phyloP scores from a whole-genome alignment of 1,284 basidiomycete species.

The Meira miltonrushii region DNA sequence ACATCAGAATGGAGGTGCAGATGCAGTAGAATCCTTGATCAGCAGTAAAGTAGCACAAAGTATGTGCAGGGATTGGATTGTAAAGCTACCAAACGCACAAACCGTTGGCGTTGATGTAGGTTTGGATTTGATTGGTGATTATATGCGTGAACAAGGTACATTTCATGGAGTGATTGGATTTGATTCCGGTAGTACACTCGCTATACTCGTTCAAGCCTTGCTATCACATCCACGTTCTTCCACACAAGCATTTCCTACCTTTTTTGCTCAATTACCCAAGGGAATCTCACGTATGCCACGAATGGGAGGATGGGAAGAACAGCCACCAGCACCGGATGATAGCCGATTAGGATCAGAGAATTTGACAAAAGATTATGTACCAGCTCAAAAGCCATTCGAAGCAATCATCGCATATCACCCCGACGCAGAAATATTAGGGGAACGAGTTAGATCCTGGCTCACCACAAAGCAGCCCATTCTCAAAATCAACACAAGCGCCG shows the following conservation, averaged over 20 bases:
- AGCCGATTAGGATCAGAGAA: slow-evolving; percentile 5
- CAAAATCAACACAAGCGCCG: neutral
- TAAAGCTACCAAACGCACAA: neutral
- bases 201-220: slow-evolving; percentile 1
- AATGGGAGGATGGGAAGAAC: slow-evolving; percentile 10
- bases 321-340: slow-evolving; percentile 6
- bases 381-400: slow-evolving; percentile 9
- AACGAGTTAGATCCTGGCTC: neutral
- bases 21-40: neutral
- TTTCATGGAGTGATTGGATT: slow-evolving; percentile 7
- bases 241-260: slow-evolving; percentile 1
- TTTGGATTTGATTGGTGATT: slow-evolving; percentile 2
- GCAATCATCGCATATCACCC: neutral
- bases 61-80: slow-evolving; percentile 4
- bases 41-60: slow-evolving; percentile 1
- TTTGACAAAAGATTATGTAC: slow-evolving; percentile 4
- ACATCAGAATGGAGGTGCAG: no score
- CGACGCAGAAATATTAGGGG: neutral
- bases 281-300: slow-evolving; percentile 1
- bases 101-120: neutral
- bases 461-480: neutral
- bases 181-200: neutral
- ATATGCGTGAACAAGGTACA: slow-evolving; percentile 8
- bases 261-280: slow-evolving; percentile 2
- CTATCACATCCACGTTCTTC: slow-evolving; percentile 7